Percentiles rank a stretch among this genome's conserved stretches.
Conservation (phyloP, 2,329 filamentous ascomycete genomes). For the Chrysoporthe deuterocubensis region DNA sequence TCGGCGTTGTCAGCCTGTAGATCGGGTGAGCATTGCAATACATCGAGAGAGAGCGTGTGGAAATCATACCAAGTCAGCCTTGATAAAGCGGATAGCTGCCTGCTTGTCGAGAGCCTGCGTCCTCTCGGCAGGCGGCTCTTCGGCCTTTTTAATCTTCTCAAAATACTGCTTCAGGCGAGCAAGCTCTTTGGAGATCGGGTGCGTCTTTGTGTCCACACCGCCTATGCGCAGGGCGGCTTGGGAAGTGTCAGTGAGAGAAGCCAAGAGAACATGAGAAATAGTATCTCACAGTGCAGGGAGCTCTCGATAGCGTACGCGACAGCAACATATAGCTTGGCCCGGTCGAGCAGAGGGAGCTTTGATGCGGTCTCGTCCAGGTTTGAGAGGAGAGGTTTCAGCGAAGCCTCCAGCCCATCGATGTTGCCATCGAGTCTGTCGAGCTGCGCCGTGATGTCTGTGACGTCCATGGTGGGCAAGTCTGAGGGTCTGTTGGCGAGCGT, state of each 20-base stretch:
- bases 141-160: constrained; percentile 81
- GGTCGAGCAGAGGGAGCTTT: constrained; percentile 89
- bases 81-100: constrained; percentile 81
- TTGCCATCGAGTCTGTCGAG: constrained; percentile 76
- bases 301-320: constrained; percentile 90
- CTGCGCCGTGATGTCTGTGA: constrained; percentile 64
- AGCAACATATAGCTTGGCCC: constrained; percentile 90
- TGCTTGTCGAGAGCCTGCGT: constrained; percentile 68
- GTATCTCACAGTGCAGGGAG: constrained; percentile 74
- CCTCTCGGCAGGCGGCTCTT: constrained; percentile 63
- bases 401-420: constrained; percentile 77
- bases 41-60: background rate
- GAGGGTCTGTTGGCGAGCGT: background rate
- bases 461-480: constrained; percentile 44
- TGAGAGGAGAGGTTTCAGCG: constrained; percentile 73
- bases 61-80: constrained; percentile 70
- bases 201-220: constrained; percentile 79
- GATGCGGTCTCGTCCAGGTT: constrained; percentile 70
- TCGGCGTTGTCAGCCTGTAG: constrained; percentile 54
- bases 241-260: background rate
- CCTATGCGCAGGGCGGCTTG: constrained; percentile 77
- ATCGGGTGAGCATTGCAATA: constrained; percentile 12
- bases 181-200: constrained; percentile 84
- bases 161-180: constrained; percentile 89
- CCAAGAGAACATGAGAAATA: background rate